phyloP scores from a whole-genome alignment of 2,329 filamentous ascomycete species.

The Corniculantispora saksenae region DNA sequence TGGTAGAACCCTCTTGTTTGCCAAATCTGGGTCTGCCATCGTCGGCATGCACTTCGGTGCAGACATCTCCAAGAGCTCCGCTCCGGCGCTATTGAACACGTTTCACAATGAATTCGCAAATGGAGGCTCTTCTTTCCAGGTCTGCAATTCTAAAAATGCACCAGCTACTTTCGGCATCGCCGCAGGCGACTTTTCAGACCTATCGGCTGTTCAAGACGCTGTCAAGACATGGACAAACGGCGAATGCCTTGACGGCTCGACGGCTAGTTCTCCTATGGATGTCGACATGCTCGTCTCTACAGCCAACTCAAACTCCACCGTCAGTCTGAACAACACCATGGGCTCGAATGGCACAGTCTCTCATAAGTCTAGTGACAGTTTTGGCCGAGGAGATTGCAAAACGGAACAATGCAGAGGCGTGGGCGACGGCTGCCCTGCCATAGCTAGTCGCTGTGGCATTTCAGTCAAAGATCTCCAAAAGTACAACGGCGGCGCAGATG shows the following conservation, averaged over 20 bases:
- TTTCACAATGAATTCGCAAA: neutral
- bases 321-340: neutral
- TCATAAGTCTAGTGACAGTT: no score
- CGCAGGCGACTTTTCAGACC: neutral
- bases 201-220: neutral
- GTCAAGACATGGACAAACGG: neutral
- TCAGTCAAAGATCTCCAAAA: neutral
- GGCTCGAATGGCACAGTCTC: no score
- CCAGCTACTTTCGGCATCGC: neutral
- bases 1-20: neutral
- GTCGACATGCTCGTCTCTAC: neutral
- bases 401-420: neutral
- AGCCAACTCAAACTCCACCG: neutral
- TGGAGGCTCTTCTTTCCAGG: neutral
- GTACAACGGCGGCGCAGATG: neutral
- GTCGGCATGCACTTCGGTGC: neutral
- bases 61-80: neutral
- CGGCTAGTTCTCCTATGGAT: neutral
- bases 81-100: neutral
- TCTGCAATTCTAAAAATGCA: neutral
- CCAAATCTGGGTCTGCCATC: neutral
- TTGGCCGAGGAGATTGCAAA: neutral
- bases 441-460: neutral
- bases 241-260: neutral
- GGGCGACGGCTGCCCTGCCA: neutral